Evolutionary conservation across 2,329 filamentous ascomycete species (phyloP), one percentile per base, ranked within the genome.

Genomic region (Talaromyces sp.): DNA sequence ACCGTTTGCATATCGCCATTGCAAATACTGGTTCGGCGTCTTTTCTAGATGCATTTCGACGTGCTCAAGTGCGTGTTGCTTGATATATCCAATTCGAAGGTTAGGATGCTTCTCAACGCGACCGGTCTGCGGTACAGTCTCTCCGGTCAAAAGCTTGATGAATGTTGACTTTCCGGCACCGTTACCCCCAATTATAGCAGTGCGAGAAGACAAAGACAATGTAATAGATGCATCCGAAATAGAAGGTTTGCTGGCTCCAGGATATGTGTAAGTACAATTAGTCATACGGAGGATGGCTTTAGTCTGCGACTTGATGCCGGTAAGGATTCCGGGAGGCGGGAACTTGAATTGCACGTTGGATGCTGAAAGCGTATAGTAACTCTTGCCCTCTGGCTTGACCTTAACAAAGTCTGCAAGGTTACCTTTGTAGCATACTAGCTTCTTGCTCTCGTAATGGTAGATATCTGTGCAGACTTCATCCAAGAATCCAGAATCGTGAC

Each of bases 1-100:
- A 70, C 94, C 94, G 70, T 97, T 91, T 68, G 90, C 90, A 72
- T 97, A 99, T 68, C 94, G 89, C 94, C 94, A 99, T 77, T 97
- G 94, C 35, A 99, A 83, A 71, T 99, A 99, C 77, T 99, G 94
- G 74, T 96, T 97, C 40, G 94, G 94, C 0, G 94, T 99, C 84
- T 99, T 99, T 77, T 99, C 94, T 66, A 97, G 81, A 71, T 99
- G 94, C 93, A 97, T 96, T 78, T 99, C 93, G 10, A 99, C 94
- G 84, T 99, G 94, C 81, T 99, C 94, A 11, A 99, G 83, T 45
- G 94, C 94, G 75, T 99, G 94, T 80, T 99, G 94, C 80, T 97
- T 97, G 80, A 99, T 97, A 80, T 99, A 99, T 56, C 94, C 94
- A 68, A 99, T 97, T 81, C 94, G 92, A 70, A 99, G 78, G 75